Base-by-base conservation (phyloP, 495 filamentous ascomycete species). In the Penicillium egyptiacum region DNA sequence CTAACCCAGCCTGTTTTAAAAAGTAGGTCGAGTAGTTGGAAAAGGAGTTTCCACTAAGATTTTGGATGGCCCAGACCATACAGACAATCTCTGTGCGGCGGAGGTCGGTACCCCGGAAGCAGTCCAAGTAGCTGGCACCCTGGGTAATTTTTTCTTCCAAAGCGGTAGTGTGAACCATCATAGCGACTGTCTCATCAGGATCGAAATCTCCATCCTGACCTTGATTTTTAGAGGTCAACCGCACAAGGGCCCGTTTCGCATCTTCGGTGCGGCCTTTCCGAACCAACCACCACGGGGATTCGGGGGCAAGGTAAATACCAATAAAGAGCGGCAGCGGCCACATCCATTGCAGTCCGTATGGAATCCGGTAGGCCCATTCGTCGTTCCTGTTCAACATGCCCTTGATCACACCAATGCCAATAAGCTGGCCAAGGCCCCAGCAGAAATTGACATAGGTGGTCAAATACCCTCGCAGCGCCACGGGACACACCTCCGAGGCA, bases 61-160 rank as follows among this genome's bases (percentile, higher is more conserved):
- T 90, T 68, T 95, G 90, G 53, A 92, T 91, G 4, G 86, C 88
- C 89, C 90, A 95, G 51, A 86, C 83, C 83, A 88, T 86, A 67
- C 84, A 88, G 37, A 88, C 83, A 63, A 90, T 88, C 73, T 90
- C 87, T 3, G 90, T 94, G 25, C 90, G 86, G 41, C 87, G 83
- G 23, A 84, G 73, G 60, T 94, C 86, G 17, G 81, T 81, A 3
- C 89, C 88, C 63, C 80, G 85, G 78, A 92, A 92, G 71, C 88
- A 89, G 62, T 92, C 88, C 52, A 79, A 60, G 61, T 88, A 90
- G 48, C 77, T 83, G n/a, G 87, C 82, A n/a, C 86, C 84, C 28
- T 72, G 73, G 20, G 85, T 88, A 54, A 86, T 85, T 35, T 86
- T 86, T 55, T 85, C 75, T 65, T 93, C 89, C 11, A 92, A 72